These are phyloP conservation scores for Porphyra umbilicalis DNA, from an alignment of 31 red algal genomes.

Conservation along the genomic window DNA sequence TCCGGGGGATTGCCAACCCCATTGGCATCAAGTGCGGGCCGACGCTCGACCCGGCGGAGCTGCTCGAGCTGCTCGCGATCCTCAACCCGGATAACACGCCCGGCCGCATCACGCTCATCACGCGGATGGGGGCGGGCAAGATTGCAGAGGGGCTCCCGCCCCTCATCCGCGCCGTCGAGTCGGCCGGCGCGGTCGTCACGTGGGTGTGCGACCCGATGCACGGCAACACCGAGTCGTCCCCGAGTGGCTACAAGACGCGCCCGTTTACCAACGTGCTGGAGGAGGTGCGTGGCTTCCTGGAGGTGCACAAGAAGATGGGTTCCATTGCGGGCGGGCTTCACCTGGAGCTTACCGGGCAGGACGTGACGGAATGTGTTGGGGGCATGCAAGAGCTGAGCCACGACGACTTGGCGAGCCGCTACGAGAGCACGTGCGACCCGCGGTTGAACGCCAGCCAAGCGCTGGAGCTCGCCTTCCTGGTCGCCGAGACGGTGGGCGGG, in stretches of 20 bases:
- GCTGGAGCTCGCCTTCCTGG: constrained; percentile 84
- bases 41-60: constrained; percentile 68
- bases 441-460: constrained; percentile 79
- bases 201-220: constrained; percentile 98
- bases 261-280: constrained; percentile 70
- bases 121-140: constrained; percentile 85
- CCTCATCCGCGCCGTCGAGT: constrained; percentile 69
- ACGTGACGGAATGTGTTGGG: constrained; percentile 95
- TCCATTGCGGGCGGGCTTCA: constrained; percentile 81
- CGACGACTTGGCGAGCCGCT: constrained; percentile 39
- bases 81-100: constrained; percentile 86
- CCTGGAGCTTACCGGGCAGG: constrained; percentile 93
- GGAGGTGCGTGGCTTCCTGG: constrained; percentile 88
- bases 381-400: constrained; percentile 50
- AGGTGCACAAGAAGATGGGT: constrained; percentile 71
- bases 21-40: constrained; percentile 88
- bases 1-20: constrained; percentile 87
- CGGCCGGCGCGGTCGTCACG: constrained; percentile 65
- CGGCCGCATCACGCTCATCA: constrained; percentile 84
- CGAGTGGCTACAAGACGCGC: constrained; percentile 78
- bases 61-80: constrained; percentile 67
- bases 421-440: constrained; percentile 88
- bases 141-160: constrained; percentile 69
- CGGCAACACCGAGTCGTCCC: constrained; percentile 80
- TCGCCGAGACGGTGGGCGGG: constrained; percentile 28